Percentiles rank a stretch among this genome's conserved stretches.
These are phyloP conservation scores for Pythium guiyangense DNA, from an alignment of 352 stramenopile species.

Conservation along the genomic window DNA sequence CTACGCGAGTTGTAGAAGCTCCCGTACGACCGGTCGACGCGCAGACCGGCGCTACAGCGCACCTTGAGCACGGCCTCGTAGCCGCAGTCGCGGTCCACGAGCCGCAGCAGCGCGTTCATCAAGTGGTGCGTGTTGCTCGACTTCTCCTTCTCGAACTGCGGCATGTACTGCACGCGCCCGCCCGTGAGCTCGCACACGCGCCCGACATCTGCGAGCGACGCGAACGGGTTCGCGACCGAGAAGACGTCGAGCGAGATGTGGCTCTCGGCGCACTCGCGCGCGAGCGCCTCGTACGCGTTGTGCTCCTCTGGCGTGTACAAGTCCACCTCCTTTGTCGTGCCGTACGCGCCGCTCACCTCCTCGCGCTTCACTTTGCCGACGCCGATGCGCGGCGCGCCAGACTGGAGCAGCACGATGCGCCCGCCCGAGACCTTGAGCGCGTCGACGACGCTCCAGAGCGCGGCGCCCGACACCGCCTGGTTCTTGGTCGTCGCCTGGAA, in stretches of 20 bases:
- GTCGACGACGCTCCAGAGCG: constrained; percentile 75
- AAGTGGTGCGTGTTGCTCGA: constrained; percentile 80
- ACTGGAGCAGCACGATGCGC: constrained; percentile 72
- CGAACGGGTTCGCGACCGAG: constrained; percentile 79
- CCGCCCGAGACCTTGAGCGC: constrained; percentile 55
- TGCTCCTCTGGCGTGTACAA: constrained; percentile 70
- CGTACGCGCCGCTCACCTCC: constrained; percentile 75
- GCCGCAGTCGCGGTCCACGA: constrained; percentile 68
- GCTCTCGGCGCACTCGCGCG: constrained; percentile 59
- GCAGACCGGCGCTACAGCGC: constrained; percentile 73
- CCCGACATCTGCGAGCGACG: constrained; percentile 74
- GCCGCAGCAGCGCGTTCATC: constrained; percentile 59
- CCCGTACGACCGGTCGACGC: constrained; percentile 83
- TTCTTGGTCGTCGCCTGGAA: constrained; percentile 75
- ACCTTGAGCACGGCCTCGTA: constrained; percentile 90
- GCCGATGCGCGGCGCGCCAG: constrained; percentile 65
- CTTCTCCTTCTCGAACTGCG: constrained; percentile 83
- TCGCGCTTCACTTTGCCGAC: constrained; percentile 76
- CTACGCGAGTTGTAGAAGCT: constrained; percentile 70
- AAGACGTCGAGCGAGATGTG: constrained; percentile 87
- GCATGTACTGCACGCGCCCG: constrained; percentile 82
- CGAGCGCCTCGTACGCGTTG: constrained; percentile 65
- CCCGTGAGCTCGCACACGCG: constrained; percentile 83
- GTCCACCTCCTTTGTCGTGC: constrained; percentile 83
- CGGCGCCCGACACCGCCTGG: constrained; percentile 69